Percentiles rank a stretch among this genome's conserved stretches.
Evolutionary conservation across 106 monocot species (phyloP).

Genomic region (Vanilla planifolia): DNA sequence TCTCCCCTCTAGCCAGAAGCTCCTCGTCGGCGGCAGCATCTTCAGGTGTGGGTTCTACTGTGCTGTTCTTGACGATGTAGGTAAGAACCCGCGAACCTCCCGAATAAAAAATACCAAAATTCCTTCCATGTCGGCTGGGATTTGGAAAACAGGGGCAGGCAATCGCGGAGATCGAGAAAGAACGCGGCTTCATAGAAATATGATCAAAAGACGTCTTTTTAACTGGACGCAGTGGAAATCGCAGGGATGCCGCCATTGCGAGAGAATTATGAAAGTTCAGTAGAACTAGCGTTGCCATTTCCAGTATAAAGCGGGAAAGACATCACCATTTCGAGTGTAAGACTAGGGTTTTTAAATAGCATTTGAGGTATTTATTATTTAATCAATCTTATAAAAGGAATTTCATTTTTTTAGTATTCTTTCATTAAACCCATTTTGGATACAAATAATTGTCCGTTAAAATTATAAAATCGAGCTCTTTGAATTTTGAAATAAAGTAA

Average conservation of each 20-base stretch:
- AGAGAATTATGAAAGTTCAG: not conserved
- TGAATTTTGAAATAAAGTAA: too few relatives aligned
- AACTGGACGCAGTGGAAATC: slow-evolving; percentile 11
- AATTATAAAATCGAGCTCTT: too few relatives aligned
- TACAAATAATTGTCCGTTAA: too few relatives aligned
- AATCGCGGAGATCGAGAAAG: not conserved
- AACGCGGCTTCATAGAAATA: not conserved
- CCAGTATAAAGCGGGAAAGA: too few relatives aligned
- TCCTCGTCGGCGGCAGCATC: slow-evolving; percentile 5
- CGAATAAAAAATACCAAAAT: not conserved
- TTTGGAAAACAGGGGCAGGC: not conserved
- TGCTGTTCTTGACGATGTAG: slow-evolving; percentile 2
- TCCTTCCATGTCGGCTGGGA: not conserved
- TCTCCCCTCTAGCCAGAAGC: slow-evolving; percentile 22
- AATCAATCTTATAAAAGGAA: too few relatives aligned
- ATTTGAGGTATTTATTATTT: too few relatives aligned
- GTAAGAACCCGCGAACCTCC: not conserved
- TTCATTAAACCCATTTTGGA: too few relatives aligned
- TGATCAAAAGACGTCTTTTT: slow-evolving; percentile 1
- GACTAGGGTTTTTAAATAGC: too few relatives aligned
- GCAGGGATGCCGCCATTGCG: slow-evolving; percentile 21
- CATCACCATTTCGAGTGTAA: too few relatives aligned
- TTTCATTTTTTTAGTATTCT: too few relatives aligned
- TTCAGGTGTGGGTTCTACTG: not conserved
- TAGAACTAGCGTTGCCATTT: not conserved